Percentiles rank a stretch among this genome's conserved stretches.
phyloP scores from a whole-genome alignment of 208 protist genomes.

The Crithidia mellificae region DNA sequence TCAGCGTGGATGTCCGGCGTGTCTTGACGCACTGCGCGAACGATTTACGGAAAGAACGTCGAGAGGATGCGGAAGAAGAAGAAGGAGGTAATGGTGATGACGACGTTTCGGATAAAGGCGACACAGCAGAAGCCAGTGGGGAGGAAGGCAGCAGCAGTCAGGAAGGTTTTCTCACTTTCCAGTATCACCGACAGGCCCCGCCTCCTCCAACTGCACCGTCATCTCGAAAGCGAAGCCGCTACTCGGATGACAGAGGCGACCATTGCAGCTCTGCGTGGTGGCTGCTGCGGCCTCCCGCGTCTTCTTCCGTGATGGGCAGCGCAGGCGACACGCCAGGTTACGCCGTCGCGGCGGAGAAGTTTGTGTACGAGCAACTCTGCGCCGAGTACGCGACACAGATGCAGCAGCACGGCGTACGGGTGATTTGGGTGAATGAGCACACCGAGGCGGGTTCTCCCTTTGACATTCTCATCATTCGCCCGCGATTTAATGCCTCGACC shows the following conservation, averaged over 20 bases:
- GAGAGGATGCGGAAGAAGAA: background rate
- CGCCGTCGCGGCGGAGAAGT: constrained; percentile 69
- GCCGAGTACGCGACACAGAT: constrained; percentile 36
- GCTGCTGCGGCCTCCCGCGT: constrained; percentile 25
- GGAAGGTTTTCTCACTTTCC: constrained; percentile 29
- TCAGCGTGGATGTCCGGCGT: constrained; percentile 10
- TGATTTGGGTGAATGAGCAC: constrained; percentile 81
- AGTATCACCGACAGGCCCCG: constrained; percentile 16
- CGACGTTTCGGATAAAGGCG: no score
- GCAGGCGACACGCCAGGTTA: constrained; percentile 43
- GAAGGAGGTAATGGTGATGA: background rate
- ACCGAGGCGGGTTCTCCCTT: constrained; percentile 70
- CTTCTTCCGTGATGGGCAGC: constrained; percentile 4
- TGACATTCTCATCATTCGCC: constrained; percentile 72
- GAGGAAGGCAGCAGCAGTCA: background rate
- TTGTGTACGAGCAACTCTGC: constrained; percentile 60
- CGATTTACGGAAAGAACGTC: background rate
- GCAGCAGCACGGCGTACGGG: constrained; percentile 31
- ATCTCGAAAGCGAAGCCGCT: background rate
- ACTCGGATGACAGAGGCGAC: background rate
- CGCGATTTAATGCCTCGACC: background rate
- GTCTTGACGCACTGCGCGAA: constrained; percentile 8
- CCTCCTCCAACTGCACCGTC: background rate
- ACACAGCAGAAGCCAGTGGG: background rate
- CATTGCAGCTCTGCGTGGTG: constrained; percentile 10